Conservation (phyloP, 164 flowering plant species). For the Piper longum region DNA sequence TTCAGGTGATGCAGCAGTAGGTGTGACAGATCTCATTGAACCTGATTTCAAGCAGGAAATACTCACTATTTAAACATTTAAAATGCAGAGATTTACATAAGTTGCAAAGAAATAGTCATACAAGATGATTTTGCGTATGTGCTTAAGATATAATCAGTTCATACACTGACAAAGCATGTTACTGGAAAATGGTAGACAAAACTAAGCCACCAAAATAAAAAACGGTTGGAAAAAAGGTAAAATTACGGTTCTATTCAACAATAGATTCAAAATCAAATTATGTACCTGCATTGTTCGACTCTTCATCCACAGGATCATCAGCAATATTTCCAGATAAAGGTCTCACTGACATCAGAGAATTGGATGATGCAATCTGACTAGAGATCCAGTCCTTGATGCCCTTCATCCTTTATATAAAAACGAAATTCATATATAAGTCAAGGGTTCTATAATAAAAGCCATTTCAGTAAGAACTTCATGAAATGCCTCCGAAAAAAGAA, state of each 20-base stretch:
- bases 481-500: too few species aligned
- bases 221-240: not conserved
- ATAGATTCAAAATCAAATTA: not conserved
- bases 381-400: conserved; percentile 71
- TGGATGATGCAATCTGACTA: conserved; percentile 44
- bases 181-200: not conserved
- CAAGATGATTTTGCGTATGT: not conserved
- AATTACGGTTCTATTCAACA: not conserved
- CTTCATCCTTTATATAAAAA: conserved; percentile 32
- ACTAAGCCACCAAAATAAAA: not conserved
- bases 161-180: not conserved
- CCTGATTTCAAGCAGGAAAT: conserved; percentile 13
- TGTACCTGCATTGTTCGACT: conserved; percentile 29
- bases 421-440: not conserved
- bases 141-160: not conserved
- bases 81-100: not conserved
- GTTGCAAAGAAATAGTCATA: not conserved
- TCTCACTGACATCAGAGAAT: conserved; percentile 37
- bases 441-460: too few species aligned
- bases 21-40: conserved; percentile 14
- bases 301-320: conserved; percentile 28
- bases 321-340: conserved; percentile 34
- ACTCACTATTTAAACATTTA: too few species aligned
- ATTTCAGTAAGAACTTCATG: too few species aligned
- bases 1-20: conserved; percentile 13